Percentiles rank a stretch among this genome's conserved stretches.
Conservation (phyloP, 139 green algal genomes). For the Zygnema circumcarinatum region DNA sequence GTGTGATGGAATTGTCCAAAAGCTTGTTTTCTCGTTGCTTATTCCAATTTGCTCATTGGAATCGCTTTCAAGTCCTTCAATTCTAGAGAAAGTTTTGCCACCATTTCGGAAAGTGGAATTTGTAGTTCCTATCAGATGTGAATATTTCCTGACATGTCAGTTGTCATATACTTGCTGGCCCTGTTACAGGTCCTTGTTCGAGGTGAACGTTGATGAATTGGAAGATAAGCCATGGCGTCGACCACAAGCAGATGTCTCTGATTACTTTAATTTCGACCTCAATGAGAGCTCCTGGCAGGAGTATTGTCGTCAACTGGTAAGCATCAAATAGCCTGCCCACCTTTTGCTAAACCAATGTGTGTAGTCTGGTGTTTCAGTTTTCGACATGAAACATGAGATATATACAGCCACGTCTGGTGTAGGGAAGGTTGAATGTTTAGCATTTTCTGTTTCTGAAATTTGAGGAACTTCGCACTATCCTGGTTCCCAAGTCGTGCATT, state of each 20-base stretch:
- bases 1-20: too few relatives aligned
- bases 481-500: conserved; percentile 3
- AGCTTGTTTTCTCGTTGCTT: too few relatives aligned
- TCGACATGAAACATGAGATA: neutral
- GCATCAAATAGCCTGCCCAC: neutral
- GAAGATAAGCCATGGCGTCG: conserved; percentile 61
- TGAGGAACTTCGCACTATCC: conserved; percentile 6
- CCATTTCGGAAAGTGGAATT: too few relatives aligned
- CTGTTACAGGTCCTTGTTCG: conserved; percentile 60
- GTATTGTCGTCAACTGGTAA: conserved; percentile 56
- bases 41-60: too few relatives aligned
- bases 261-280: conserved; percentile 67
- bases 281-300: conserved; percentile 60
- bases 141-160: too few relatives aligned
- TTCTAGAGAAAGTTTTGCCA: too few relatives aligned
- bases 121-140: too few relatives aligned
- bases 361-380: too few relatives aligned
- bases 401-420: neutral
- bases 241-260: conserved; percentile 46
- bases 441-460: conserved; percentile 21
- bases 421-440: too few relatives aligned
- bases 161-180: too few relatives aligned
- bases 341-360: neutral
- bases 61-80: too few relatives aligned
- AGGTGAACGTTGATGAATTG: conserved; percentile 61